Evolutionary conservation across 2,329 filamentous ascomycete species (phyloP).

Genomic region (Cercospora sesami): DNA sequence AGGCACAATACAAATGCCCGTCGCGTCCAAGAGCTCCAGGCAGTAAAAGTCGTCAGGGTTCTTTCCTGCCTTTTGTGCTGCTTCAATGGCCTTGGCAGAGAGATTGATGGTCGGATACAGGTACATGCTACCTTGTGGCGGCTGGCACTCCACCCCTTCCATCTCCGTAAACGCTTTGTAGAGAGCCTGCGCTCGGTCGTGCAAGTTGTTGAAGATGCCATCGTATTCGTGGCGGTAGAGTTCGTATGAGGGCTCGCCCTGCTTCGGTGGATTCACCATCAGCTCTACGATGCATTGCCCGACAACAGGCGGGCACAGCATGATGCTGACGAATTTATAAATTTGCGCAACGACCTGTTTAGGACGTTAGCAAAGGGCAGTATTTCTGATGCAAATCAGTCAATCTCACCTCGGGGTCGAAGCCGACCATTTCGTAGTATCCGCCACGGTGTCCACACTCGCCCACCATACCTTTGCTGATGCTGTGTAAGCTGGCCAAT

Average conservation of each 20-base stretch:
- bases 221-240: slow-evolving; percentile 85
- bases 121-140: slow-evolving; percentile 96
- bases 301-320: slow-evolving; percentile 90
- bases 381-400: not conserved
- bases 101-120: slow-evolving; percentile 93
- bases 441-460: slow-evolving; percentile 97
- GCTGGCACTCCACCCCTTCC: slow-evolving; percentile 91
- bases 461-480: slow-evolving; percentile 98
- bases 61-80: slow-evolving; percentile 71
- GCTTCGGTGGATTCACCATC: slow-evolving; percentile 91
- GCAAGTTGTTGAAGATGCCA: slow-evolving; percentile 74
- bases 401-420: slow-evolving; percentile 56
- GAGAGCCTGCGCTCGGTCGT: slow-evolving; percentile 76
- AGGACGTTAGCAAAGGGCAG: slow-evolving; percentile 21
- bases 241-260: slow-evolving; percentile 79
- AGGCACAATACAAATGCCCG: slow-evolving; percentile 90
- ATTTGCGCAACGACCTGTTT: slow-evolving; percentile 80
- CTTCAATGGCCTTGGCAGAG: slow-evolving; percentile 71
- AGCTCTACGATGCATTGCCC: slow-evolving; percentile 95
- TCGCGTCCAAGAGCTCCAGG: slow-evolving; percentile 84
- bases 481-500: slow-evolving; percentile 86
- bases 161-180: slow-evolving; percentile 90
- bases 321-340: slow-evolving; percentile 98
- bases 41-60: slow-evolving; percentile 91
- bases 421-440: slow-evolving; percentile 94